Evolutionary conservation across 2,329 filamentous ascomycete genomes (phyloP).

Genomic region (Fusarium humuli): DNA sequence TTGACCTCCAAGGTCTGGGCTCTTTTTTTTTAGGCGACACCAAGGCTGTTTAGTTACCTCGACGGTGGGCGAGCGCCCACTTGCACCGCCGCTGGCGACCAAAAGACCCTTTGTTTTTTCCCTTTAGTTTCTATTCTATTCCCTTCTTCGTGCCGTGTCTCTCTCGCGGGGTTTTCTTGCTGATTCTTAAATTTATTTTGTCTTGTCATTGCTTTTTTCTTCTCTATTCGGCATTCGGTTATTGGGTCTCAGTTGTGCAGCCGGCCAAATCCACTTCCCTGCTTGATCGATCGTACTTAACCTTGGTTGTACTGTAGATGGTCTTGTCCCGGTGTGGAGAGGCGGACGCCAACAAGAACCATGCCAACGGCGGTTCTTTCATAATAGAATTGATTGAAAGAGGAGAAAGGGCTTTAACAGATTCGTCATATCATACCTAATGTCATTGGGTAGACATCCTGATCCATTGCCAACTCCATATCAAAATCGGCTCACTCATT

Average conservation of each 20-base stretch:
- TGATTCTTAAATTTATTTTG: neutral
- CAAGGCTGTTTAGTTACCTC: slow-evolving; percentile 13
- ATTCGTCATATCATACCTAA: slow-evolving; percentile 24
- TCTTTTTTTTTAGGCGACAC: slow-evolving; percentile 17
- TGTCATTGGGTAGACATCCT: neutral
- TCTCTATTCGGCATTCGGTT: slow-evolving; percentile 15
- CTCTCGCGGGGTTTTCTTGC: slow-evolving; percentile 8
- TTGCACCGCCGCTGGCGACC: slow-evolving; percentile 40
- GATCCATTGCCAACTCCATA: slow-evolving; percentile 4
- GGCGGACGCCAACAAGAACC: slow-evolving; percentile 34
- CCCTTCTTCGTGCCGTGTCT: slow-evolving; percentile 3
- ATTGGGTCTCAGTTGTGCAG: slow-evolving; percentile 13
- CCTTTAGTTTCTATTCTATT: slow-evolving; percentile 11
- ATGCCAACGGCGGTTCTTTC: slow-evolving; percentile 35
- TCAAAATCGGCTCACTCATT: neutral
- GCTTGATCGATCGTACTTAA: slow-evolving; percentile 20
- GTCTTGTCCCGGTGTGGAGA: slow-evolving; percentile 38
- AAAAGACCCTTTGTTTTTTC: slow-evolving; percentile 37
- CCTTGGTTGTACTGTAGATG: slow-evolving; percentile 38
- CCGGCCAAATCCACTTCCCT: slow-evolving; percentile 27
- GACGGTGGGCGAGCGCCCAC: slow-evolving; percentile 32
- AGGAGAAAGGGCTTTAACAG: slow-evolving; percentile 16
- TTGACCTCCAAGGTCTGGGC: slow-evolving; percentile 21
- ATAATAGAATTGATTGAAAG: slow-evolving; percentile 18
- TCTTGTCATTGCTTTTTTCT: slow-evolving; percentile 7